Evolutionary conservation across 2,329 filamentous ascomycete species (phyloP), one percentile per base, ranked within the genome.

Genomic region (Pyricularia grisea): DNA sequence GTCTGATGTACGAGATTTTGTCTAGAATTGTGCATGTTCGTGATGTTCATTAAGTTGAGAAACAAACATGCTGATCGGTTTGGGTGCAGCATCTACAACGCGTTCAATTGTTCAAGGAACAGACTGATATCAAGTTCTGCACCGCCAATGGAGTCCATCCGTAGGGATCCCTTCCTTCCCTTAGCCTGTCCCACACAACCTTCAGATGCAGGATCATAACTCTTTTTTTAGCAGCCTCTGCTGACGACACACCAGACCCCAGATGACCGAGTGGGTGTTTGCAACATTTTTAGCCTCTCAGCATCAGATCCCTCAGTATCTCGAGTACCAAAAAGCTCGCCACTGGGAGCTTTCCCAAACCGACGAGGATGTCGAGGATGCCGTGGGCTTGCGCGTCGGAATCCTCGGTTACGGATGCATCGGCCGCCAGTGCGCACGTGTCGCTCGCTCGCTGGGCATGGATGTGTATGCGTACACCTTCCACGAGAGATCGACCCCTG

Each of bases 391-490:
- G 33, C 74, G 78, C 20, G 78, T 81, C 0, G 78, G 78, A 23
- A 77, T 82, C 66, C 76, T 83, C 4, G 80, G 81, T 20, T 83
- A 83, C 72, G 80, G 81, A n/a, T 79, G 78, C 61, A 82, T 83
- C 68, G 81, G 81, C 2, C 75, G 81, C 5, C 79, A 83, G 65
- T 74, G 77, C 20, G 81, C 80, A 2, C 77, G 79, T 6, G 81
- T 90, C 10, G 83, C 84, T 5, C 81, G 81, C 6, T 85, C 87
- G 4, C 77, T 90, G 73, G 90, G 89, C 14, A 89, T 90, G 85
- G 81, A 87, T 36, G 86, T 92, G 0, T 81, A 90, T 72, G 90
- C 90, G 1, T 91, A 89, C 78, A 92, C 90, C 1, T 88, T 88
- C 6, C 83, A 82, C 25, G 68, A 61, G 23, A 66, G 69, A 11